Base-by-base conservation (phyloP, 2,329 filamentous ascomycete genomes). In the Pseudogymnoascus sp. region DNA sequence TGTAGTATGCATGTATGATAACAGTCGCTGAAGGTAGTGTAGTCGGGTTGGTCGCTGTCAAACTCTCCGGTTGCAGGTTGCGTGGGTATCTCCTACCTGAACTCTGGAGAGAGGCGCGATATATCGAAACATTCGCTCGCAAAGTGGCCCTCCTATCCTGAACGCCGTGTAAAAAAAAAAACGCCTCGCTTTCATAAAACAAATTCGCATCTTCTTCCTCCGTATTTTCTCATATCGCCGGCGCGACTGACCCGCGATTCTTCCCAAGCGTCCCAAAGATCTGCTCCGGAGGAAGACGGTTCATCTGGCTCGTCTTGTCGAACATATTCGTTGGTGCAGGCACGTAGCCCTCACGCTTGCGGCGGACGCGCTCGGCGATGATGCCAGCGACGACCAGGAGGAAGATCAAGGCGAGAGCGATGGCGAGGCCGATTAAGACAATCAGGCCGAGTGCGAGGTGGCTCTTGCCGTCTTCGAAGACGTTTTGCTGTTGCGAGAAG, bases 401-500 rank as follows among this genome's bases (percentile, higher is more conserved):
- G 75, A 93, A 88, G 70, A 91, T 90, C 65, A 93, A 78, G 29
- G 80, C 89, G 1, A 96, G 84, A 1, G 91, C 83, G 65, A 95
- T 90, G 63, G 86, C 91, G 37, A 96, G 84, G 18, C 85, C 86
- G 67, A 96, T 93, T 11, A 96, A 83, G 40, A 96, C 88, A 63
- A 96, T 82, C 67, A 91, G 89, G 57, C 89, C 91, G 51, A 90
- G 78, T 10, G 88, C 86, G 69, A 95, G 80, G 69, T 86, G 81
- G 60, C 79, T 77, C 66, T 76, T 82, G 83, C 64, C 14, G 34
- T 29, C 67, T 64, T 26, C 81, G 77, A 96, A 95, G 72, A 90
- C 90, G 72, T 89, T 86, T 67, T 87, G 79, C 60, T 90, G 88
- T 77, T 96, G 86, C 10, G 93, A 89, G 74, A 99, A 96, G 66